Percentiles rank a stretch among this genome's conserved stretches.
These are phyloP conservation scores for Penicillium sp. DNA, from an alignment of 2,329 filamentous ascomycete genomes.

Conservation along the genomic window DNA sequence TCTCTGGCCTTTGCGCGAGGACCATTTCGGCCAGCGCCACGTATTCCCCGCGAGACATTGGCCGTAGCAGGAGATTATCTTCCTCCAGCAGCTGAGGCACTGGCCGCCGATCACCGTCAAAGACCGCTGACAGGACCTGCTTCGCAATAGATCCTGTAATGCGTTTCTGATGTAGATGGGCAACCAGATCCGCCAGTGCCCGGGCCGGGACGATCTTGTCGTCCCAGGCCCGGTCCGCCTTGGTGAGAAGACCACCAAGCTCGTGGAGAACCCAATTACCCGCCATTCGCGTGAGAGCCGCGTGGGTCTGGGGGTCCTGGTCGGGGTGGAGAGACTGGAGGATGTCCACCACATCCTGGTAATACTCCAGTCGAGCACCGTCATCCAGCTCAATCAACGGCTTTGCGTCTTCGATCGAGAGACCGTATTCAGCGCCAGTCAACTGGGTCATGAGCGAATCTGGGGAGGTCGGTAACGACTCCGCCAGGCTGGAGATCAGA, in stretches of 20 bases:
- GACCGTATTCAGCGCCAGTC: slow-evolving; percentile 63
- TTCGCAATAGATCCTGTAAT: slow-evolving; percentile 66
- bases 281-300: slow-evolving; percentile 54
- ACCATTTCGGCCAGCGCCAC: slow-evolving; percentile 59
- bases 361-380: slow-evolving; percentile 81
- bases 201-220: slow-evolving; percentile 47
- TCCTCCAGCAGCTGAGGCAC: slow-evolving; percentile 62
- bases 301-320: slow-evolving; percentile 35
- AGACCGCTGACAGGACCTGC: slow-evolving; percentile 61
- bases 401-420: slow-evolving; percentile 82
- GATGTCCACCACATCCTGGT: slow-evolving; percentile 56
- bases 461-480: slow-evolving; percentile 72
- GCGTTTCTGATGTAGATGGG: slow-evolving; percentile 49
- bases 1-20: slow-evolving; percentile 60
- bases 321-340: slow-evolving; percentile 39
- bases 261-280: slow-evolving; percentile 79
- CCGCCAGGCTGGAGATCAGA: slow-evolving; percentile 68
- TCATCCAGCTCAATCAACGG: slow-evolving; percentile 78
- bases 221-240: slow-evolving; percentile 57
- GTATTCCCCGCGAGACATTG: slow-evolving; percentile 64
- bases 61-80: slow-evolving; percentile 61
- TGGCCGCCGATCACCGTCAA: slow-evolving; percentile 56
- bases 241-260: slow-evolving; percentile 67
- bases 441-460: slow-evolving; percentile 72
- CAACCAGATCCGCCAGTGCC: slow-evolving; percentile 54